A percentile compares a stretch with the other conserved stretches of the same genome.
Evolutionary conservation across 73 alveolate species (phyloP).

Genomic region (Blepharisma japonicum): DNA sequence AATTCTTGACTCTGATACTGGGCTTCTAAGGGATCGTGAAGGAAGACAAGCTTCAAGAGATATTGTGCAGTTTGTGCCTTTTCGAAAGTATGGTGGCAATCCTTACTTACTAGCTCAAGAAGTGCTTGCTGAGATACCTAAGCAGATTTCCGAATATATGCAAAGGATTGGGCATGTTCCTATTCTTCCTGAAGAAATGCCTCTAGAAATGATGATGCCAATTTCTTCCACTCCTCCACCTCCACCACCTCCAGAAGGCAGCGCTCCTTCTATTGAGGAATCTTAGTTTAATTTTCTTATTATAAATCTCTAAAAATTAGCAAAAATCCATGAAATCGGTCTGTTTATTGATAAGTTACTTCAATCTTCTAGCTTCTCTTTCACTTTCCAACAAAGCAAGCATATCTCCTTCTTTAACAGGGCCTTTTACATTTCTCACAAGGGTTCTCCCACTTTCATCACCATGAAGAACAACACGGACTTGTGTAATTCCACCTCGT

Average conservation of each 20-base stretch:
- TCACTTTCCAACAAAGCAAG: slow-evolving; percentile 97
- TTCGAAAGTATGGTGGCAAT: slow-evolving; percentile 53
- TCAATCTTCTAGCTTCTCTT: slow-evolving; percentile 99
- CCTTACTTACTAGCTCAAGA: slow-evolving; percentile 68
- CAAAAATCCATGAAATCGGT: neutral
- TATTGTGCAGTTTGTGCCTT: slow-evolving; percentile 82
- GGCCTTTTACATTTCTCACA: slow-evolving; percentile 99
- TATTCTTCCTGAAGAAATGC: neutral
- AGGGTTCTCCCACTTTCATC: slow-evolving; percentile 81
- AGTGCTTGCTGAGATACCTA: slow-evolving; percentile 78
- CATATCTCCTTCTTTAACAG: slow-evolving; percentile 96
- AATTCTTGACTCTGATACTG: slow-evolving; percentile 88
- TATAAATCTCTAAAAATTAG: too few species aligned
- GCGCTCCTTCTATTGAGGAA: neutral
- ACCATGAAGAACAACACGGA: slow-evolving; percentile 74
- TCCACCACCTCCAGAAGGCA: neutral
- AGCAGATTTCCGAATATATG: slow-evolving; percentile 42
- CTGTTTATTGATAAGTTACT: slow-evolving; percentile 49
- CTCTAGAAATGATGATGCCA: neutral
- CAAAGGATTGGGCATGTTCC: slow-evolving; percentile 1
- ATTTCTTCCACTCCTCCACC: neutral
- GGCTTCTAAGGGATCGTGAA: slow-evolving; percentile 38
- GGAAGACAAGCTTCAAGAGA: slow-evolving; percentile 79
- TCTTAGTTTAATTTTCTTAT: too few species aligned
- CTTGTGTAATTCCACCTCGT: slow-evolving; percentile 99